Evolutionary conservation across 2,329 filamentous ascomycete genomes (phyloP).

Genomic region (Cercospora zeina): DNA sequence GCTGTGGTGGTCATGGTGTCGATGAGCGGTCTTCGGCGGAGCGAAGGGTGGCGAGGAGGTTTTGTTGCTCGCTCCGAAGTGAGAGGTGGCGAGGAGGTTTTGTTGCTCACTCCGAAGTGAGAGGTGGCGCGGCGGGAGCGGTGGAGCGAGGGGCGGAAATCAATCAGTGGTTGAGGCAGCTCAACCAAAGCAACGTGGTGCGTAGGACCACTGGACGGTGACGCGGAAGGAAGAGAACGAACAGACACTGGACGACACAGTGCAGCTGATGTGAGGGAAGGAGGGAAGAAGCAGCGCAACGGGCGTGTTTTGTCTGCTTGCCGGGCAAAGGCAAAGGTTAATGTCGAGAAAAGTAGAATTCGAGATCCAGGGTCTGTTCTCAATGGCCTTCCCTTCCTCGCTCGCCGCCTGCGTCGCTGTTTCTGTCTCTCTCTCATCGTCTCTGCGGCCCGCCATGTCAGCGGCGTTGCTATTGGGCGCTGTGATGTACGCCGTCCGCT

Average conservation of each 20-base stretch:
- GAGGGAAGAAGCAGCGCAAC: background rate
- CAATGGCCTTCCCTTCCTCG: background rate
- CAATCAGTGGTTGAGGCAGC: slow-evolving; percentile 1
- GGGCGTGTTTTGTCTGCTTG: slow-evolving; percentile 1
- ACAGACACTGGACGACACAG: background rate
- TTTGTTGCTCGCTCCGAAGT: background rate
- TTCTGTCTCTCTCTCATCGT: background rate
- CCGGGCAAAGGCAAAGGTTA: background rate
- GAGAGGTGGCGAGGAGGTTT: slow-evolving; percentile 1
- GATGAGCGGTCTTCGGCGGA: background rate
- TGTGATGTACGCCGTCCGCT: too few relatives aligned
- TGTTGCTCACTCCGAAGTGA: background rate
- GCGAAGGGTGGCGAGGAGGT: background rate
- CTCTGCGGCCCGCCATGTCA: background rate
- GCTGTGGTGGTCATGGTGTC: slow-evolving; percentile 53
- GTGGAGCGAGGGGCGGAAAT: slow-evolving; percentile 1
- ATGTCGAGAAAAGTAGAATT: background rate
- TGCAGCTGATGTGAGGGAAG: background rate
- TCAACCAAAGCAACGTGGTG: background rate
- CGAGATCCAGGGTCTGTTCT: slow-evolving; percentile 2
- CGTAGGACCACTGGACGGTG: background rate
- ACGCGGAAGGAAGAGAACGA: background rate
- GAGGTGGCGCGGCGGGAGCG: slow-evolving; percentile 6
- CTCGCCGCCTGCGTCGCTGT: background rate
- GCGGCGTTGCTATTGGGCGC: too few relatives aligned